These are phyloP conservation scores for Ogataea degrootiae DNA, from an alignment of 805 yeast species.

Conservation along the genomic window DNA sequence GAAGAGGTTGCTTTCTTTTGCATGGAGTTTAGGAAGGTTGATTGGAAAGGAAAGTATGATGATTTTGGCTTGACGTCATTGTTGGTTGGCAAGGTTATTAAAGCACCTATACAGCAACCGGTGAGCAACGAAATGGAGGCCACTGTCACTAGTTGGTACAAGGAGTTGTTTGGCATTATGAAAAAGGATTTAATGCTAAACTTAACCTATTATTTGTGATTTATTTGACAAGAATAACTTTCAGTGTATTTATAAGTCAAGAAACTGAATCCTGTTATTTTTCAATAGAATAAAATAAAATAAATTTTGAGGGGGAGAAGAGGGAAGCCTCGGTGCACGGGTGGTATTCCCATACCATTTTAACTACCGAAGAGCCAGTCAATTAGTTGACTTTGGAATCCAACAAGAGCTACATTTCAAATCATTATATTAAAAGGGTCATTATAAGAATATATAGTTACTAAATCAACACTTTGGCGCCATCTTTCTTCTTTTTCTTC, in stretches of 20 bases:
- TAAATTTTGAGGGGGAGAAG: no score
- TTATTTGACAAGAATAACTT: no score
- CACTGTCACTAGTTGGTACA: conserved; percentile 14
- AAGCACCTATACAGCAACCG: conserved; percentile 27
- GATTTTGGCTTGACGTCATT: conserved; percentile 1
- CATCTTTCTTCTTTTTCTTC: conserved; percentile 37
- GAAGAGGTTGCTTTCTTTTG: not conserved
- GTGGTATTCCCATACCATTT: no score
- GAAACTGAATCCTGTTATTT: no score
- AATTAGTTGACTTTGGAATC: no score
- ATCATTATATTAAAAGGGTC: no score
- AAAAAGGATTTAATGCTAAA: not conserved
- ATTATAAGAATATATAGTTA: not conserved
- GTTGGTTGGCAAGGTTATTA: conserved; percentile 15
- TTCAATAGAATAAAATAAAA: no score
- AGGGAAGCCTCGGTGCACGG: no score
- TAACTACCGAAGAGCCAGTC: no score
- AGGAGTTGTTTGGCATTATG: conserved; percentile 7
- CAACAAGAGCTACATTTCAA: no score
- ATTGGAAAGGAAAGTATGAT: conserved; percentile 9
- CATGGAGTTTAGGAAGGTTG: conserved; percentile 2
- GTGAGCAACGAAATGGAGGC: conserved; percentile 25
- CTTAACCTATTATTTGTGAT: no score
- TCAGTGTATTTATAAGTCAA: no score
- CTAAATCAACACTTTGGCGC: conserved; percentile 36